Percentiles rank a stretch among this genome's conserved stretches.
Evolutionary conservation across 2,329 filamentous ascomycete species (phyloP).

Genomic region (Aureobasidium sp.): DNA sequence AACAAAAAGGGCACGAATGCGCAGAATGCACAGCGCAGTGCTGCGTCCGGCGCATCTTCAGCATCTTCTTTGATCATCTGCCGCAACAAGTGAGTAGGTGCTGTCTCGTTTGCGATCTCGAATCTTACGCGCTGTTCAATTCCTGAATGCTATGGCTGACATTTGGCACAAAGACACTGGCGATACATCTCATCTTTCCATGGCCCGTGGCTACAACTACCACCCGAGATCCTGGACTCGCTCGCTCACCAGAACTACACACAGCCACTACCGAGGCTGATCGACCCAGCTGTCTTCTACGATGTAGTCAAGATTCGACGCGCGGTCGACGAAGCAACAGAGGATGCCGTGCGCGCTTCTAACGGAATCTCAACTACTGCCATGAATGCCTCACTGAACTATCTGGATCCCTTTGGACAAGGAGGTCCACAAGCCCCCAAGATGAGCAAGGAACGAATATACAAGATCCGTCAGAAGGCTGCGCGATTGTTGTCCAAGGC

Average conservation of each 20-base stretch:
- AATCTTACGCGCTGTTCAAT: background rate
- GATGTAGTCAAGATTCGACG: slow-evolving; percentile 76
- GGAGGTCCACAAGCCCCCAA: slow-evolving; percentile 50
- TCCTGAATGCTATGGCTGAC: background rate
- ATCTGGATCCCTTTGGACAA: slow-evolving; percentile 39
- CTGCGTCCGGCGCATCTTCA: slow-evolving; percentile 26
- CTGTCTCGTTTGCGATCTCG: background rate
- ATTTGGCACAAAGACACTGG: slow-evolving; percentile 59
- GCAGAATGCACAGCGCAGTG: slow-evolving; percentile 17
- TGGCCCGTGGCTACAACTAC: slow-evolving; percentile 75
- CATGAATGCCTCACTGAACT: slow-evolving; percentile 52
- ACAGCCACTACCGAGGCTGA: slow-evolving; percentile 65
- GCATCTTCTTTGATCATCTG: slow-evolving; percentile 53
- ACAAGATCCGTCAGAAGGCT: slow-evolving; percentile 73
- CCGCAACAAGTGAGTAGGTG: slow-evolving; percentile 58
- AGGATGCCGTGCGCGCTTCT: slow-evolving; percentile 68
- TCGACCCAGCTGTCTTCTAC: slow-evolving; percentile 75
- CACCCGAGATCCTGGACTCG: slow-evolving; percentile 69
- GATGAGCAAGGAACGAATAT: slow-evolving; percentile 68
- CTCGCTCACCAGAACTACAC: slow-evolving; percentile 75
- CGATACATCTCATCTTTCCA: slow-evolving; percentile 77
- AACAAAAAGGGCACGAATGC: slow-evolving; percentile 26
- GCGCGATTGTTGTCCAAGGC: slow-evolving; percentile 70
- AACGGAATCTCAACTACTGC: slow-evolving; percentile 63
- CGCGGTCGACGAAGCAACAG: slow-evolving; percentile 72